Percentiles rank a stretch among this genome's conserved stretches.
phyloP scores from a whole-genome alignment of 2,329 filamentous ascomycete genomes.

The Setomelanomma holmii region DNA sequence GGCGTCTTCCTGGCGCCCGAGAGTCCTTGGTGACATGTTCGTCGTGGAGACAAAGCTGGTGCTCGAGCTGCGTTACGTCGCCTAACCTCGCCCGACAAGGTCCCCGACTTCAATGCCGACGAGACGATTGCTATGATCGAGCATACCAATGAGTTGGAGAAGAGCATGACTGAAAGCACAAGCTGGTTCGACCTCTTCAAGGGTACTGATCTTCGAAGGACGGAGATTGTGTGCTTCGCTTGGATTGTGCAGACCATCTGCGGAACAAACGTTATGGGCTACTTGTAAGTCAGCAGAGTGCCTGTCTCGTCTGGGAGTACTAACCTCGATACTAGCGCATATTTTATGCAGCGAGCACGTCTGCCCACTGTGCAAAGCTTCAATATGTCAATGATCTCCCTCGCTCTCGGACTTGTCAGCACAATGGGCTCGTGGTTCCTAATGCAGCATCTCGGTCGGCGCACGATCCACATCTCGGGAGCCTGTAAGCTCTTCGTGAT shows the following conservation, averaged over 20 bases:
- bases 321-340: conserved; percentile 38
- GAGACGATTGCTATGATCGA: conserved; percentile 84
- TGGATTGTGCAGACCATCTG: conserved; percentile 53
- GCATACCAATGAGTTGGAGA: conserved; percentile 79
- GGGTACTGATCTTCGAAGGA: conserved; percentile 77
- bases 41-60: conserved; percentile 66
- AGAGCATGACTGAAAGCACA: conserved; percentile 69
- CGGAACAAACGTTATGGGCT: conserved; percentile 34
- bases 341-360: conserved; percentile 53
- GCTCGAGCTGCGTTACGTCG: conserved; percentile 70
- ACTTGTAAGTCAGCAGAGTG: conserved; percentile 20
- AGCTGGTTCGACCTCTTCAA: conserved; percentile 83
- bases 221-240: conserved; percentile 66
- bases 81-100: conserved; percentile 60
- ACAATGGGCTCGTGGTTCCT: conserved; percentile 81
- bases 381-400: conserved; percentile 51
- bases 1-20: conserved; percentile 72
- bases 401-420: conserved; percentile 24
- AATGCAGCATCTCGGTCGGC: conserved; percentile 79
- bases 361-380: conserved; percentile 51
- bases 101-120: conserved; percentile 47
- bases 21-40: conserved; percentile 53
- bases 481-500: conserved; percentile 65
- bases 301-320: neutral
- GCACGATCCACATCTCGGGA: conserved; percentile 76